Percentiles rank a stretch among this genome's conserved stretches.
These are phyloP conservation scores for Mucor plumbeus DNA, from an alignment of 371 early-diverging fungal genomes.

Conservation along the genomic window DNA sequence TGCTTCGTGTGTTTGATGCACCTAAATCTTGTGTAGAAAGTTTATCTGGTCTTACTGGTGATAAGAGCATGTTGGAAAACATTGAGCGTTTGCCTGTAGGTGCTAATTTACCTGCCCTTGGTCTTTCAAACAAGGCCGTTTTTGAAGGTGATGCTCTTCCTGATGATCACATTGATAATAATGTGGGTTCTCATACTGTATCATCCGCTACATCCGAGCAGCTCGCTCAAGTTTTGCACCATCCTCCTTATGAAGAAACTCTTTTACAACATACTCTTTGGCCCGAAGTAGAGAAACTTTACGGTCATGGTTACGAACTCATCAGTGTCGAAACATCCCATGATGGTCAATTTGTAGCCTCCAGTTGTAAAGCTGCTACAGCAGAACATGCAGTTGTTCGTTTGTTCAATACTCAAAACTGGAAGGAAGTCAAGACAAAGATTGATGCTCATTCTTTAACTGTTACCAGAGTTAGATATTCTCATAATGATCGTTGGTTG, in stretches of 20 bases:
- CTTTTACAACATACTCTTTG: constrained; percentile 91
- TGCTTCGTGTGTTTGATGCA: constrained; percentile 88
- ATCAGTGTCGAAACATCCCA: constrained; percentile 76
- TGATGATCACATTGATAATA: constrained; percentile 51
- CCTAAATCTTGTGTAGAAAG: constrained; percentile 80
- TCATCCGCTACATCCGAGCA: constrained; percentile 61
- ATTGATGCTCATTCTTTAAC: constrained; percentile 84
- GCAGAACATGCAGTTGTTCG: constrained; percentile 81
- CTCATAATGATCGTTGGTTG: constrained; percentile 72
- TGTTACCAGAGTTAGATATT: constrained; percentile 83
- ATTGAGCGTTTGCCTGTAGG: constrained; percentile 71
- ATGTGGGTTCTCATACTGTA: constrained; percentile 22
- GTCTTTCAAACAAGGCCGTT: constrained; percentile 95
- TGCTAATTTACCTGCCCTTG: constrained; percentile 90
- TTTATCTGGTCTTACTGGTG: constrained; percentile 59
- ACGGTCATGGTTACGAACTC: constrained; percentile 95
- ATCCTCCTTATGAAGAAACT: constrained; percentile 90
- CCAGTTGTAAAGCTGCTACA: constrained; percentile 81
- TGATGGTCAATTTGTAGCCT: constrained; percentile 78
- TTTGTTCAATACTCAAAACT: constrained; percentile 71
- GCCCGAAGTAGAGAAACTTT: constrained; percentile 95
- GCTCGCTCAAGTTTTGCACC: constrained; percentile 55
- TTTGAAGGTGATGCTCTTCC: constrained; percentile 61
- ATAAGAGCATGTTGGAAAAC: constrained; percentile 44
- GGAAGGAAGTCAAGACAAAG: constrained; percentile 71